These are phyloP conservation scores for Glycyrrhiza uralensis DNA, from an alignment of 306 rosid species.

Conservation along the genomic window DNA sequence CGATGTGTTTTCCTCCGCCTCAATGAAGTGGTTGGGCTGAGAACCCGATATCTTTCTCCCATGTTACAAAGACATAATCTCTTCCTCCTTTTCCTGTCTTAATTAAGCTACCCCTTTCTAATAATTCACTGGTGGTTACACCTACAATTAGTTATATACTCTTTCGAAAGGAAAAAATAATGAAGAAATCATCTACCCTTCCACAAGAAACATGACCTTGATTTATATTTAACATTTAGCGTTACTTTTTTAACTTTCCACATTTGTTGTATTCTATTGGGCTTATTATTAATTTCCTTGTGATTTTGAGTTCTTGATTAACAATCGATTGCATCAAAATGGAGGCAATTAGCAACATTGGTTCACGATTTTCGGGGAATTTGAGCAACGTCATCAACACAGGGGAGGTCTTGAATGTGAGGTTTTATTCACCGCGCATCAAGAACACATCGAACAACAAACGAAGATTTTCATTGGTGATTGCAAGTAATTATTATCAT, in stretches of 20 bases:
- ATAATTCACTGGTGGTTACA: conserved; percentile 32
- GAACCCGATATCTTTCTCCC: background rate
- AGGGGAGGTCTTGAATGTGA: background rate
- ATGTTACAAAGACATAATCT: background rate
- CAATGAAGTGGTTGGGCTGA: conserved; percentile 27
- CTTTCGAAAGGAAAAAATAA: background rate
- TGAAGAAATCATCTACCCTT: background rate
- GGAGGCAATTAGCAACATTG: conserved; percentile 35
- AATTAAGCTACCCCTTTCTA: background rate
- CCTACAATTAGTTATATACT: background rate
- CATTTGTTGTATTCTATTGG: background rate
- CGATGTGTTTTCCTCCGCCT: background rate
- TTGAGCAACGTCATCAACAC: background rate
- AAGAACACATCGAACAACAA: background rate
- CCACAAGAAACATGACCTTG: conserved; percentile 31
- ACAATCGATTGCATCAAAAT: conserved; percentile 27
- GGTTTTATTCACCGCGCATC: background rate
- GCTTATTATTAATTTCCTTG: background rate
- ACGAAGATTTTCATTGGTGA: conserved; percentile 20
- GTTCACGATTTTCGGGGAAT: conserved; percentile 5
- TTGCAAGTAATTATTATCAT: background rate
- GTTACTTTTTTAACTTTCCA: conserved; percentile 11
- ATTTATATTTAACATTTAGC: conserved; percentile 29
- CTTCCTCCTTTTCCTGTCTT: background rate
- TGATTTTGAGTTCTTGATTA: background rate